Evolutionary conservation across 2,329 filamentous ascomycete genomes (phyloP).

Genomic region (Chaetothyriales sp.): DNA sequence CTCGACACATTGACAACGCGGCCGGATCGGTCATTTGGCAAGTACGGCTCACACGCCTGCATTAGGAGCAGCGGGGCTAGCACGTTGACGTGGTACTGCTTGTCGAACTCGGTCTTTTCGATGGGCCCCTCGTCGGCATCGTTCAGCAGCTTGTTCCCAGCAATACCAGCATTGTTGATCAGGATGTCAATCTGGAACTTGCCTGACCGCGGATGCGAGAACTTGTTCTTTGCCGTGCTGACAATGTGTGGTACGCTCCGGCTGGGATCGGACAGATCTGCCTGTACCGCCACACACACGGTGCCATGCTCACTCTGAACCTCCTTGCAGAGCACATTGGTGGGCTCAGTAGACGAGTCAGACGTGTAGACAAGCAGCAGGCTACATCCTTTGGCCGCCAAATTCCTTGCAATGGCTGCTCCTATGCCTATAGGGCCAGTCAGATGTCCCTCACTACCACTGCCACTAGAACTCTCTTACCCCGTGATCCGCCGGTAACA

Average conservation of each 20-base stretch:
- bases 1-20: conserved; percentile 46
- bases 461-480: conserved; percentile 30
- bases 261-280: conserved; percentile 52
- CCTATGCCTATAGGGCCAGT: conserved; percentile 52
- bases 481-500: conserved; percentile 65
- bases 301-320: conserved; percentile 47
- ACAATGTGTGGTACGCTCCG: conserved; percentile 47
- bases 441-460: neutral
- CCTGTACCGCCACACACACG: conserved; percentile 47
- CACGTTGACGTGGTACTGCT: conserved; percentile 46
- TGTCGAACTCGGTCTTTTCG: conserved; percentile 38
- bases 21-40: conserved; percentile 44
- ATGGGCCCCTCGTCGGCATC: conserved; percentile 33
- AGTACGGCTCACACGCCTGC: conserved; percentile 40
- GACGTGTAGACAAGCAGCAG: conserved; percentile 61
- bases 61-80: conserved; percentile 44
- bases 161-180: conserved; percentile 28
- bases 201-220: conserved; percentile 38
- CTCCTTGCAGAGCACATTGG: conserved; percentile 41
- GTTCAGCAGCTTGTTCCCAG: conserved; percentile 43
- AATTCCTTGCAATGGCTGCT: conserved; percentile 51
- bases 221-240: conserved; percentile 44
- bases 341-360: conserved; percentile 41
- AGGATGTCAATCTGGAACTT: conserved; percentile 27
- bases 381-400: conserved; percentile 59